Evolutionary conservation across 163 green algal species (phyloP).

Genomic region (Volvox carteri): DNA sequence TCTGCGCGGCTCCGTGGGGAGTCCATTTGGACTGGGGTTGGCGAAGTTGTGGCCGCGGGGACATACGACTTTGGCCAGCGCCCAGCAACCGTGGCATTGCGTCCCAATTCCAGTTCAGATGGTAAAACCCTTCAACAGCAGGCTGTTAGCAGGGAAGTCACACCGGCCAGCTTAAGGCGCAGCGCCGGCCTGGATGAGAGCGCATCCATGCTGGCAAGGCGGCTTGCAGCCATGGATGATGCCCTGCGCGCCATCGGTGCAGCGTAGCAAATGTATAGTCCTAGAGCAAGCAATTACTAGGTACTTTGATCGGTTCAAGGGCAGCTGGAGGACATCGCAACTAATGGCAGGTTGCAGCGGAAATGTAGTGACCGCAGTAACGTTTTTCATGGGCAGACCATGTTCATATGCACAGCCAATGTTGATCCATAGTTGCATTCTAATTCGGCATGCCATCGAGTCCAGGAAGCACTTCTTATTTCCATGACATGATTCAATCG

Average conservation of each 20-base stretch:
- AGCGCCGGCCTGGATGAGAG: not conserved
- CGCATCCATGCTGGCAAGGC: not conserved
- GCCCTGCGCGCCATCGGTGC: constrained; percentile 34
- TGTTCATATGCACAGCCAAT: too few species aligned
- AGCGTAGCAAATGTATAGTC: not conserved
- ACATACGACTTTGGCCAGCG: not conserved
- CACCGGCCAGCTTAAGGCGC: not conserved
- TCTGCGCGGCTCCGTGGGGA: not conserved
- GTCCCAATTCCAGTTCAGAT: not conserved
- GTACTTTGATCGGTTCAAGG: not conserved
- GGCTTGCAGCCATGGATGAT: constrained; percentile 50
- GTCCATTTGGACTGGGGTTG: not conserved
- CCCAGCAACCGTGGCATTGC: not conserved
- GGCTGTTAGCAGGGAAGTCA: not conserved
- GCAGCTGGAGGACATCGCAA: not conserved
- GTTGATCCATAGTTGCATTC: too few species aligned
- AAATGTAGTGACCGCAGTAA: too few species aligned
- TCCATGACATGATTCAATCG: not conserved
- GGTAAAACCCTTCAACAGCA: not conserved
- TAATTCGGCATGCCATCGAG: too few species aligned
- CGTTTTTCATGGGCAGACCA: too few species aligned
- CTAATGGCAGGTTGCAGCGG: not conserved
- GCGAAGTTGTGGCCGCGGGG: not conserved
- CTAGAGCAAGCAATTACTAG: not conserved
- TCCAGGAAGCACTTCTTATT: too few species aligned